Conservation (phyloP, 257 asterid genomes). For the Jacaranda copaia region DNA sequence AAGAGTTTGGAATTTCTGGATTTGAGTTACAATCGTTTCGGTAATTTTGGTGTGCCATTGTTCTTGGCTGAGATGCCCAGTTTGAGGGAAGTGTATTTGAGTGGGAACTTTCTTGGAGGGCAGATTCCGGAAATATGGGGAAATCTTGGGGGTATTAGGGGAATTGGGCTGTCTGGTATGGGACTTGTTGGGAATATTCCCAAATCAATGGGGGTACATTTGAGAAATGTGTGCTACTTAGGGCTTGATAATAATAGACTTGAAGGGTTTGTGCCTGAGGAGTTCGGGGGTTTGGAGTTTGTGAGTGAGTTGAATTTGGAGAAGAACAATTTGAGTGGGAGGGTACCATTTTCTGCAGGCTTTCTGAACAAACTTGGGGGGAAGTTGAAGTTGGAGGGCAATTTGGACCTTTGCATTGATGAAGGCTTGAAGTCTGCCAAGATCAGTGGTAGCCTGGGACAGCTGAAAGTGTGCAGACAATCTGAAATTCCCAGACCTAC, state of each 20-base stretch:
- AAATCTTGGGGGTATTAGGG: conserved; percentile 59
- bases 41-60: conserved; percentile 64
- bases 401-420: conserved; percentile 73
- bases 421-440: conserved; percentile 54
- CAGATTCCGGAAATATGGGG: conserved; percentile 79
- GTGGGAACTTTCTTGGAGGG: conserved; percentile 78
- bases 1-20: conserved; percentile 69
- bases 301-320: conserved; percentile 75
- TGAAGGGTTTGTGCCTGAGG: conserved; percentile 73
- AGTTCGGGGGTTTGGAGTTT: conserved; percentile 60
- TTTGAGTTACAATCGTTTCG: conserved; percentile 64
- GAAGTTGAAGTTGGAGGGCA: conserved; percentile 85
- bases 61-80: conserved; percentile 59
- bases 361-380: conserved; percentile 65
- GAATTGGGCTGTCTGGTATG: conserved; percentile 63
- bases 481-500: conserved; percentile 49
- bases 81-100: conserved; percentile 72
- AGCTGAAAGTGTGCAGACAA: conserved; percentile 57
- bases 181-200: conserved; percentile 83
- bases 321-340: conserved; percentile 81
- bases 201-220: conserved; percentile 61
- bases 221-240: conserved; percentile 59
- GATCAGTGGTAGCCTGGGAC: conserved; percentile 47
- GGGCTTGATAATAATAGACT: conserved; percentile 80
- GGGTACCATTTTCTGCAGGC: conserved; percentile 66